Evolutionary conservation across 2,329 filamentous ascomycete genomes (phyloP), one percentile per base, ranked within the genome.

Genomic region (Coleophoma crateriformis): DNA sequence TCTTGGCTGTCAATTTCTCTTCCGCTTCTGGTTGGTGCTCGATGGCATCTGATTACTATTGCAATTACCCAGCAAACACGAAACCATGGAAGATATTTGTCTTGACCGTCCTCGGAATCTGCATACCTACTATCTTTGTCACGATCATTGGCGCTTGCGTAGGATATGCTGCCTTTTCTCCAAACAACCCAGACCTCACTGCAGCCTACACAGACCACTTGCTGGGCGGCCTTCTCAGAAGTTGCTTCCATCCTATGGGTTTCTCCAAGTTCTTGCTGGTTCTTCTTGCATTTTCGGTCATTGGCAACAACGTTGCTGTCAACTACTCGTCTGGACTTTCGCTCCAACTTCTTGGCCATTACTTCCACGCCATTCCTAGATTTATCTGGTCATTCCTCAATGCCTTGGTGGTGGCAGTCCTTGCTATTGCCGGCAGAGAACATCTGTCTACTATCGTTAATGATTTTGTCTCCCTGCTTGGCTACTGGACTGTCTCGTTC

Each of bases 251-350:
- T 52, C 74, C 74, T 1, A 54, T 64, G 7, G 70, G 70, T 19
- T 77, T 73, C 56, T 71, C 71, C 33, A 76, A 77, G 50, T 71
- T 77, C 57, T 68, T 71, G 42, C 68, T 64, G n/a, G 58, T 63
- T 13, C 50, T 64, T 14, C 53, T 63, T 33, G 55, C 59, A 19
- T 64, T 64, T 55, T 61, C 61, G 20, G 62, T 64, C 15, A 41
- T 64, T 3, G 62, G 61, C 14, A 64, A 64, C 47, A 64, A 63
- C 34, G 53, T 63, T 2, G 61, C 60, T 10, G 54, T 63, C 19
- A 61, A 62, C 34, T 64, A 64, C 50, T 64, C 62, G 11, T 58
- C 56, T 7, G 62, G 62, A 33, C 53, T 64, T 20, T 54, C 52
- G 11, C 47, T 63, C n/a, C 62, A 64, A 46, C 57, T 64, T 12